Conservation (phyloP, 257 asterid genomes). For the Sherardia arvensis region DNA sequence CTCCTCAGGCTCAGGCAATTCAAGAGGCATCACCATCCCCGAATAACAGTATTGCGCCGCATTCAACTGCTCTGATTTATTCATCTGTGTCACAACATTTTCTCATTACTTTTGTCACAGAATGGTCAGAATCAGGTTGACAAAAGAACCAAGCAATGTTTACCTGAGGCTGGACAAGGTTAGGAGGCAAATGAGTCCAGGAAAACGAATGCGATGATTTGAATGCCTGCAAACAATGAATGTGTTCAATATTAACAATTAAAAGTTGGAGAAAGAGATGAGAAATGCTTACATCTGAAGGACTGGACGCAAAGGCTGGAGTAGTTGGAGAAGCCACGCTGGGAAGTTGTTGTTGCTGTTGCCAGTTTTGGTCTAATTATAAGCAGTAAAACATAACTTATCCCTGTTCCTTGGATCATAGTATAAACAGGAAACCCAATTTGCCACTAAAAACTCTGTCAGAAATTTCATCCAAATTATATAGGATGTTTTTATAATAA, state of each 20-base stretch:
- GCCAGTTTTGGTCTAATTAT: constrained; percentile 21
- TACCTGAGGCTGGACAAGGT: constrained; percentile 15
- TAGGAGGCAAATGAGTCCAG: constrained; percentile 8
- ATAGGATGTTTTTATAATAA: too few relatives aligned
- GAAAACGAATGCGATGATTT: constrained; percentile 12
- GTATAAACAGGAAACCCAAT: neutral
- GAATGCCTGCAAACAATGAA: constrained; percentile 18
- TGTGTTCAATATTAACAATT: neutral
- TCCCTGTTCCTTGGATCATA: neutral
- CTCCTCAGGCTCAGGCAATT: constrained; percentile 26
- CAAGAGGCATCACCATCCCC: constrained; percentile 19
- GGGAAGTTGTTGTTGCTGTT: constrained; percentile 21
- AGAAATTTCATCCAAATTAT: neutral
- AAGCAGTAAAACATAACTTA: constrained; percentile 9
- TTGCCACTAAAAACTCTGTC: neutral
- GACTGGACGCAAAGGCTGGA: constrained; percentile 21
- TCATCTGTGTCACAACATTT: constrained; percentile 14
- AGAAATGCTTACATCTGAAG: constrained; percentile 21
- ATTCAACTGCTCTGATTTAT: constrained; percentile 12
- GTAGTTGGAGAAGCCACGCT: constrained; percentile 12
- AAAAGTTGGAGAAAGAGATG: neutral
- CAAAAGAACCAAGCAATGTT: too few relatives aligned
- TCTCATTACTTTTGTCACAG: too few relatives aligned
- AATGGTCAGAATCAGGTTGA: neutral
- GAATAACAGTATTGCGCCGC: constrained; percentile 14